A percentile compares a stretch with the other conserved stretches of the same genome.
These are phyloP conservation scores for Pterocarpus macrocarpus DNA, from an alignment of 306 rosid species.

Conservation along the genomic window DNA sequence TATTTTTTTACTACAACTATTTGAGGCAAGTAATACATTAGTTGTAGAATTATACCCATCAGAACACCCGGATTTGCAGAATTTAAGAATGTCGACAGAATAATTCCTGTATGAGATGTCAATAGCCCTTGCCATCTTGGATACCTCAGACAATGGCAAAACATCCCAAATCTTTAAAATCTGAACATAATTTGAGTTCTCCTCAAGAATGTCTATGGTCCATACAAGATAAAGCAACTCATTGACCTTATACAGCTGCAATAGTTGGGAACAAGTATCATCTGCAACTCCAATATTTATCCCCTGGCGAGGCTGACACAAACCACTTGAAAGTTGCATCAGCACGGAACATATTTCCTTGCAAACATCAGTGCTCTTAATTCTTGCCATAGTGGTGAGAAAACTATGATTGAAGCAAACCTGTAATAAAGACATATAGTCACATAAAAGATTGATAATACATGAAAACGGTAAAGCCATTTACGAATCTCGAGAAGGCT, in stretches of 20 bases:
- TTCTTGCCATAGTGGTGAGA: slow-evolving; percentile 45
- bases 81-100: slow-evolving; percentile 47
- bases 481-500: slow-evolving; percentile 18
- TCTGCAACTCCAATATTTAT: slow-evolving; percentile 33
- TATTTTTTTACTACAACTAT: neutral
- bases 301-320: slow-evolving; percentile 51
- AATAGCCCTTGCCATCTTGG: slow-evolving; percentile 44
- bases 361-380: slow-evolving; percentile 41
- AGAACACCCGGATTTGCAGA: slow-evolving; percentile 47
- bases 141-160: slow-evolving; percentile 46
- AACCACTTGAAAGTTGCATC: slow-evolving; percentile 63
- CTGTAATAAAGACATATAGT: slow-evolving; percentile 42
- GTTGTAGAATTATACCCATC: slow-evolving; percentile 52
- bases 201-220: slow-evolving; percentile 57
- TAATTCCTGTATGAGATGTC: slow-evolving; percentile 43
- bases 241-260: slow-evolving; percentile 58
- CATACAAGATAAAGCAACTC: slow-evolving; percentile 56
- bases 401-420: slow-evolving; percentile 52
- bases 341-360: slow-evolving; percentile 51
- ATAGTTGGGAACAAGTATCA: slow-evolving; percentile 45
- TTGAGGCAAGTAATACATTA: slow-evolving; percentile 31
- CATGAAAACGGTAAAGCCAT: slow-evolving; percentile 17
- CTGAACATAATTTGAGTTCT: slow-evolving; percentile 50
- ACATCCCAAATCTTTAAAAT: slow-evolving; percentile 64
- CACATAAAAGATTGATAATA: slow-evolving; percentile 30